Evolutionary conservation across 2,329 filamentous ascomycete genomes (phyloP).

Genomic region (Fusarium sp.): DNA sequence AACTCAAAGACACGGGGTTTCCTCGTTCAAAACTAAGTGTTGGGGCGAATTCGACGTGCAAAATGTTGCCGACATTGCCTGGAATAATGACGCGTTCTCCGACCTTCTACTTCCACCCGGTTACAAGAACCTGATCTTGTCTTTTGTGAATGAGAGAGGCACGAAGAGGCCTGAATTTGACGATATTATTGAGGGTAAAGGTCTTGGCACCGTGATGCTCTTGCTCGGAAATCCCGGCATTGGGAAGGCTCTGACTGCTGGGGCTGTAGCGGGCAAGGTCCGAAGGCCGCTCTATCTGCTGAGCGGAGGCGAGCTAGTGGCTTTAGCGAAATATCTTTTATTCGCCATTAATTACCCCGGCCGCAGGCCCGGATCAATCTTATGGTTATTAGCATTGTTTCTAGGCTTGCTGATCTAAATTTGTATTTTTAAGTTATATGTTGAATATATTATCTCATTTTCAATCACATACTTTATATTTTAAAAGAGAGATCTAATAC

Average conservation of each 20-base stretch:
- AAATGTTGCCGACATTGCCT: background rate
- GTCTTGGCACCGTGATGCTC: background rate
- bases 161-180: background rate
- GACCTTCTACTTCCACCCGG: background rate
- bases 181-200: constrained; percentile 3
- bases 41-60: background rate
- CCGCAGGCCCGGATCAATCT: no score
- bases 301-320: background rate
- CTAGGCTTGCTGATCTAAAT: no score
- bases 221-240: background rate
- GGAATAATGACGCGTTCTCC: background rate
- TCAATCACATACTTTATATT: no score
- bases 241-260: constrained; percentile 2
- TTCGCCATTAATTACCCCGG: no score
- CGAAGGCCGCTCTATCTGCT: background rate
- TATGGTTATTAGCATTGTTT: no score
- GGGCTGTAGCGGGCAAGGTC: background rate
- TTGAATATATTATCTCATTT: no score
- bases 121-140: background rate
- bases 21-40: background rate
- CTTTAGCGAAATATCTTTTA: no score
- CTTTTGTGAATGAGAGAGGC: background rate
- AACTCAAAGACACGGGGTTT: background rate
- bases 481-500: no score
- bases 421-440: no score